Conservation (phyloP, 2,329 filamentous ascomycete genomes). For the Aspergillus fructus region DNA sequence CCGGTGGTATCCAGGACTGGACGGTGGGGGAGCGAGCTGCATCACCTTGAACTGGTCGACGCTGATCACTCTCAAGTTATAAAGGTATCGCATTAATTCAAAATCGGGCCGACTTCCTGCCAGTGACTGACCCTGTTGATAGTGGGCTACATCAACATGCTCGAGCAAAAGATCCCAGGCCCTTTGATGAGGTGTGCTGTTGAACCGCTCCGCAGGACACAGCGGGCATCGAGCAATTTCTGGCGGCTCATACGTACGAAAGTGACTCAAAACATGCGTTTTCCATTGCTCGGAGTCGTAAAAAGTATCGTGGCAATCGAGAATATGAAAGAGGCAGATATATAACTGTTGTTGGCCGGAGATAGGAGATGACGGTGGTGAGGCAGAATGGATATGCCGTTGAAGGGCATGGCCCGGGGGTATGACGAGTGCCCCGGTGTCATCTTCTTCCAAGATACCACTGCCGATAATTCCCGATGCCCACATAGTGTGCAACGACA, state of each 20-base stretch:
- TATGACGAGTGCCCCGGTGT: slow-evolving; percentile 30
- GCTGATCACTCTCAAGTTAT: slow-evolving; percentile 41
- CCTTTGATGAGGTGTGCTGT: slow-evolving; percentile 23
- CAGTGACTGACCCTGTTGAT: slow-evolving; percentile 41
- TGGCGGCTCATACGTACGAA: slow-evolving; percentile 41
- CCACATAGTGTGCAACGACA: slow-evolving; percentile 31
- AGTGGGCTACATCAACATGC: slow-evolving; percentile 43
- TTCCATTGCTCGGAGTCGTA: slow-evolving; percentile 41
- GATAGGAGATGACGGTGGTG: slow-evolving; percentile 5
- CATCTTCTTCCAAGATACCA: slow-evolving; percentile 29
- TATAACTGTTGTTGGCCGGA: slow-evolving; percentile 22
- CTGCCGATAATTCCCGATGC: slow-evolving; percentile 23
- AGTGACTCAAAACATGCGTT: slow-evolving; percentile 47
- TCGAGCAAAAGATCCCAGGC: slow-evolving; percentile 46
- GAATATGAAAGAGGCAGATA: slow-evolving; percentile 46
- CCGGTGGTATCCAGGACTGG: slow-evolving; percentile 38
- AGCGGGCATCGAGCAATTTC: slow-evolving; percentile 44
- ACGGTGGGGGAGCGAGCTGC: slow-evolving; percentile 40
- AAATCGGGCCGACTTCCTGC: slow-evolving; percentile 43
- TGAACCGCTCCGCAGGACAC: slow-evolving; percentile 31
- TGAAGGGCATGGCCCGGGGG: slow-evolving; percentile 16
- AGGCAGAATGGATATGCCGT: slow-evolving; percentile 3
- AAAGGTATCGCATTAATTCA: slow-evolving; percentile 47
- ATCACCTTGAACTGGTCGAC: slow-evolving; percentile 45
- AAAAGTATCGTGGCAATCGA: slow-evolving; percentile 44